These are phyloP conservation scores for Trichosporon coremiiforme DNA, from an alignment of 1,284 basidiomycete species.

Conservation along the genomic window DNA sequence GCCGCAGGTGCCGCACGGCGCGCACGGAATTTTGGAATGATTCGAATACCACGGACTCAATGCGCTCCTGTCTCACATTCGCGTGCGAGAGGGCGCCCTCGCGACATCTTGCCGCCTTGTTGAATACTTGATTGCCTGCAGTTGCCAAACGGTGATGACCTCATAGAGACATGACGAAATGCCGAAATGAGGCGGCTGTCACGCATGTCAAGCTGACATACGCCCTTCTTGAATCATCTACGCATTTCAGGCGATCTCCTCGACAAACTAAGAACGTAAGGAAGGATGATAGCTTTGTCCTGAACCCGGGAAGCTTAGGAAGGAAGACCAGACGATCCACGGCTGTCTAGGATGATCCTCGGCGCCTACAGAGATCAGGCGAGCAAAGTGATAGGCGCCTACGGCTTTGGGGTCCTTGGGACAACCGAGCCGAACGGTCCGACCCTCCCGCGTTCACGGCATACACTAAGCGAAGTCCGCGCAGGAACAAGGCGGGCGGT, in stretches of 20 bases:
- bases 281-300: no score
- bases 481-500: no score
- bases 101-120: not conserved
- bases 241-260: not conserved
- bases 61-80: not conserved
- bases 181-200: no score
- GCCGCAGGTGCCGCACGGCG: not conserved
- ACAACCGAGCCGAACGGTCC: not conserved
- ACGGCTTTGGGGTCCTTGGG: not conserved
- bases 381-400: not conserved
- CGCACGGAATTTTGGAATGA: not conserved
- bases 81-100: not conserved
- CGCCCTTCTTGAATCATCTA: not conserved
- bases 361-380: not conserved
- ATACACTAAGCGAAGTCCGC: not conserved
- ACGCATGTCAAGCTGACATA: not conserved
- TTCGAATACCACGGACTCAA: constrained; percentile 8
- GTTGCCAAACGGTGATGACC: not conserved
- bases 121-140: not conserved
- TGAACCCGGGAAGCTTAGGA: no score
- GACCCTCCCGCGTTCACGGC: no score
- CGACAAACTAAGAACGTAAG: not conserved
- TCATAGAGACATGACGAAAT: not conserved
- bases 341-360: not conserved
- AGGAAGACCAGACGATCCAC: not conserved